Conservation (phyloP, 2,329 filamentous ascomycete genomes). For the Madurella fahalii region DNA sequence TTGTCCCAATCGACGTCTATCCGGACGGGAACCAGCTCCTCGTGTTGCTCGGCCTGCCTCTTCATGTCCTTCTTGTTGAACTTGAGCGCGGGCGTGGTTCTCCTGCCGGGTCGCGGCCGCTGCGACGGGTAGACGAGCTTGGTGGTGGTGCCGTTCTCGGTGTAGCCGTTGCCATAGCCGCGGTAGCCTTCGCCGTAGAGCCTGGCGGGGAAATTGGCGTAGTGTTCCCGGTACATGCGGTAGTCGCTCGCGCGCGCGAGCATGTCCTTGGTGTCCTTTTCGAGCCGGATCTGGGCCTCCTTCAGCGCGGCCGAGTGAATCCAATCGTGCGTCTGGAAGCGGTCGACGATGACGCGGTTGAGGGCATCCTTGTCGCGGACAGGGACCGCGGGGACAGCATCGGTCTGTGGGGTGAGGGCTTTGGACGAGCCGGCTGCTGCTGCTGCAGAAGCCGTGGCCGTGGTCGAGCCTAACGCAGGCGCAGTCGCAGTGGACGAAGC, state of each 20-base stretch:
- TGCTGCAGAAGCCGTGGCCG: conserved; percentile 7
- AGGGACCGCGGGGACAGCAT: conserved; percentile 14
- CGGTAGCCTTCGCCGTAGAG: conserved; percentile 74
- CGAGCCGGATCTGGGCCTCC: conserved; percentile 49
- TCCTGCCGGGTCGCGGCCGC: conserved; percentile 71
- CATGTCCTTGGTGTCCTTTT: conserved; percentile 58
- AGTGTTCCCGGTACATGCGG: conserved; percentile 54
- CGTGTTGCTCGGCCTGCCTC: conserved; percentile 82
- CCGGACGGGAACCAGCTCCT: conserved; percentile 86
- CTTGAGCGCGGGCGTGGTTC: conserved; percentile 68
- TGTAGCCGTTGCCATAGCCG: conserved; percentile 84
- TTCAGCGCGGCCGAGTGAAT: conserved; percentile 51
- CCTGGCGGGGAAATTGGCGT: conserved; percentile 51
- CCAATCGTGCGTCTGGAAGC: conserved; percentile 51
- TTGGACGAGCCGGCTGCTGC: conserved; percentile 22
- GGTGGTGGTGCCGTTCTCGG: conserved; percentile 64
- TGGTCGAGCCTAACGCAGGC: conserved; percentile 6
- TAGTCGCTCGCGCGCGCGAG: conserved; percentile 68
- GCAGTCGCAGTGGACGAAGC: conserved; percentile 10
- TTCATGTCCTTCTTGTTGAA: conserved; percentile 75
- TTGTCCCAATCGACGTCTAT: conserved; percentile 95
- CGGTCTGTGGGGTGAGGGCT: conserved; percentile 21
- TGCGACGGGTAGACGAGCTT: conserved; percentile 75
- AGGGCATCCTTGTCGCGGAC: conserved; percentile 54
- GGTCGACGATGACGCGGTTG: conserved; percentile 50